Percentiles rank a stretch among this genome's conserved stretches.
These are phyloP conservation scores for Pseudocercospora crystallina DNA, from an alignment of 2,329 filamentous ascomycete species.

Conservation along the genomic window DNA sequence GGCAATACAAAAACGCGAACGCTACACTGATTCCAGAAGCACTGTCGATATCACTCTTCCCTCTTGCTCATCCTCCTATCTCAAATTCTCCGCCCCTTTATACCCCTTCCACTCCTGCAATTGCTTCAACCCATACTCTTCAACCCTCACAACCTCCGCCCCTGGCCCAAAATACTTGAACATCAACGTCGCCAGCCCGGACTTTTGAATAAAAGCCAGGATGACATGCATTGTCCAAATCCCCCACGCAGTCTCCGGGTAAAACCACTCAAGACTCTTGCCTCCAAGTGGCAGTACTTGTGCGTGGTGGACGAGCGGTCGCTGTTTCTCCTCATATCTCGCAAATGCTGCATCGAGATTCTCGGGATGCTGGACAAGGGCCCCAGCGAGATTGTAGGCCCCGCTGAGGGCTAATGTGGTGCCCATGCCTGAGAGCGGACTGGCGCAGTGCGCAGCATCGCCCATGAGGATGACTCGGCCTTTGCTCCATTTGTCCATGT, in stretches of 20 bases:
- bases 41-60: too few species aligned
- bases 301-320: constrained; percentile 25
- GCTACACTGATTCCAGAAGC: too few species aligned
- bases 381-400: constrained; percentile 36
- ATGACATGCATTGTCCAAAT: constrained; percentile 19
- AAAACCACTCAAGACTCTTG: constrained; percentile 20
- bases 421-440: constrained; percentile 37
- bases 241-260: constrained; percentile 27
- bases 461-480: constrained; percentile 33
- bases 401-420: constrained; percentile 36
- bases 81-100: too few species aligned
- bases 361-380: constrained; percentile 20
- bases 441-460: constrained; percentile 34
- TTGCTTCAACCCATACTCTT: constrained; percentile 31
- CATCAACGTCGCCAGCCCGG: constrained; percentile 19
- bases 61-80: too few species aligned
- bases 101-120: constrained; percentile 16
- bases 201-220: constrained; percentile 13
- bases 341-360: constrained; percentile 25
- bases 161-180: constrained; percentile 23
- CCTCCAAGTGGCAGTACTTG: constrained; percentile 30
- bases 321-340: constrained; percentile 28
- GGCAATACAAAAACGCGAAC: too few species aligned
- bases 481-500: constrained; percentile 31
- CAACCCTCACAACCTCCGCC: constrained; percentile 26